A percentile compares a stretch with the other conserved stretches of the same genome.
phyloP scores from a whole-genome alignment of 2,329 filamentous ascomycete genomes.

The Orbilia quercus region DNA sequence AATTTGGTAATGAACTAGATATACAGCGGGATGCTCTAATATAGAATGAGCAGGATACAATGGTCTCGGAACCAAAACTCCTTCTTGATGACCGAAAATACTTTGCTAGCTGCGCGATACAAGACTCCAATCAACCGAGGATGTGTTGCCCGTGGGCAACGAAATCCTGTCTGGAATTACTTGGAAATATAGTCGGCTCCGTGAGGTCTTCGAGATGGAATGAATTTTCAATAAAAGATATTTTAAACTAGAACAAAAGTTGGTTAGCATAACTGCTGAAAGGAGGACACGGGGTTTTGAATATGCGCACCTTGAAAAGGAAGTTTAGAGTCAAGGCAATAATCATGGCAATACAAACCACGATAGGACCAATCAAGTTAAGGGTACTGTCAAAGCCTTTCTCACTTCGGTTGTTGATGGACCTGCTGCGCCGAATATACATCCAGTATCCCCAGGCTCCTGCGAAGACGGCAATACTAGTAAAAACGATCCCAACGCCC shows the following conservation, averaged over 20 bases:
- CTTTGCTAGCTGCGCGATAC: too few relatives aligned
- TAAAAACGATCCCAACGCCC: conserved; percentile 83
- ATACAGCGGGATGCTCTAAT: too few relatives aligned
- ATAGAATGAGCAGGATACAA: too few relatives aligned
- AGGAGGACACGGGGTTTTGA: neutral
- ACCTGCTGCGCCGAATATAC: conserved; percentile 77
- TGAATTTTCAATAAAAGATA: conserved; percentile 42
- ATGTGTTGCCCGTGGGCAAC: conserved; percentile 43
- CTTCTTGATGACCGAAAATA: too few relatives aligned
- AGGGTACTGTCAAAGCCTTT: conserved; percentile 88
- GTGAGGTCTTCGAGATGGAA: conserved; percentile 40
- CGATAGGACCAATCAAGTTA: conserved; percentile 75
- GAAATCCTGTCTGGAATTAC: conserved; percentile 12
- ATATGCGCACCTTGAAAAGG: conserved; percentile 76
- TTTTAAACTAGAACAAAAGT: conserved; percentile 31
- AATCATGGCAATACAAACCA: conserved; percentile 82
- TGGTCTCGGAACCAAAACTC: too few relatives aligned
- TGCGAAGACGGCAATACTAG: conserved; percentile 82
- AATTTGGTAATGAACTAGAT: too few relatives aligned
- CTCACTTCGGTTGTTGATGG: conserved; percentile 87
- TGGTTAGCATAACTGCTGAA: neutral
- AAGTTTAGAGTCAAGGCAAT: conserved; percentile 87
- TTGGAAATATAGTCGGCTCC: conserved; percentile 17
- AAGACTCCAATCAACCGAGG: conserved; percentile 10
- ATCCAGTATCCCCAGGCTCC: conserved; percentile 88